Conservation (phyloP, 2,329 filamentous ascomycete species). For the Colletotrichum somersetense region DNA sequence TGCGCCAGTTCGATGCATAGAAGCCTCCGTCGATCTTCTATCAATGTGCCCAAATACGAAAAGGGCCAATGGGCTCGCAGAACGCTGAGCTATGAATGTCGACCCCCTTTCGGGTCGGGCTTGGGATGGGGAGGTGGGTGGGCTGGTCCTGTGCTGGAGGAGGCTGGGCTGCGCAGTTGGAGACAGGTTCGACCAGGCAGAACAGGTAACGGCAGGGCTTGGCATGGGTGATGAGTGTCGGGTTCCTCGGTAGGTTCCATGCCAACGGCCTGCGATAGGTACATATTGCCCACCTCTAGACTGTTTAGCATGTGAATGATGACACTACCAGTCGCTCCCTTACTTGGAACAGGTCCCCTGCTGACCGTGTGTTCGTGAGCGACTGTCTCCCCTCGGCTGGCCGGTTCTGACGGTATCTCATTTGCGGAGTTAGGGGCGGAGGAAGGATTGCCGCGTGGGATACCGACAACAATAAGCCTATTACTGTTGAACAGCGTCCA, state of each 20-base stretch:
- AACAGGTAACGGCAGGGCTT: conserved; percentile 18
- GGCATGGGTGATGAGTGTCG: conserved; percentile 9
- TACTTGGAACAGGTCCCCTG: conserved; percentile 15
- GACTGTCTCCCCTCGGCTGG: conserved; percentile 27
- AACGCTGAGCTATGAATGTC: conserved; percentile 10
- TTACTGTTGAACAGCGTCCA: neutral
- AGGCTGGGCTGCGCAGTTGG: conserved; percentile 9
- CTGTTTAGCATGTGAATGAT: conserved; percentile 40
- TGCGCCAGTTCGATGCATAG: conserved; percentile 39
- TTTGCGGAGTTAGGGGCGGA: conserved; percentile 3
- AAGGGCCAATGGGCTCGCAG: conserved; percentile 8
- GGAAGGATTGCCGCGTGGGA: conserved; percentile 11
- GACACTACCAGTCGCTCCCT: conserved; percentile 24
- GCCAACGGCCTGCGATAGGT: conserved; percentile 20
- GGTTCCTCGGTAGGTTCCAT: conserved; percentile 37
- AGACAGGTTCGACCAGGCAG: conserved; percentile 25
- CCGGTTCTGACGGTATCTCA: conserved; percentile 13
- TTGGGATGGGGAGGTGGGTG: conserved; percentile 19
- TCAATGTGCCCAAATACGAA: conserved; percentile 5
- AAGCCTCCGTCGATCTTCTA: conserved; percentile 21
- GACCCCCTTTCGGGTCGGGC: conserved; percentile 19
- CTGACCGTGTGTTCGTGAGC: conserved; percentile 20
- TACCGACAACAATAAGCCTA: conserved; percentile 9
- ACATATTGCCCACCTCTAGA: conserved; percentile 26
- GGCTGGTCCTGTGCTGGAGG: conserved; percentile 21